A percentile compares a stretch with the other conserved stretches of the same genome.
Conservation (phyloP, 1,139 yeast species). For the Scheffersomyces cryptocercus region DNA sequence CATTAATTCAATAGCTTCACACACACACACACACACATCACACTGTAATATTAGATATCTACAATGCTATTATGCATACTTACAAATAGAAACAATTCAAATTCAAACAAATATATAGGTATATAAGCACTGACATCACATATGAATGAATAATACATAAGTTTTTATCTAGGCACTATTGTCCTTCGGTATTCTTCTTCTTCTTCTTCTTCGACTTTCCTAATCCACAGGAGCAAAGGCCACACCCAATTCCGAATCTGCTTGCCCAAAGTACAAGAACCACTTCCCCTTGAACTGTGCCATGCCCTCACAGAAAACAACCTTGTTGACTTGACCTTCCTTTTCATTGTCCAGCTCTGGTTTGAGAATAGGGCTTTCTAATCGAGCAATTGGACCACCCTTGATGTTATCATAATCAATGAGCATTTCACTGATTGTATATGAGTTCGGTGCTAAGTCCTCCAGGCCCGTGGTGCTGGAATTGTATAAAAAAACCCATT, state of each 20-base stretch:
- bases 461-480: slow-evolving; percentile 42
- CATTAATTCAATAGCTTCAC: no score
- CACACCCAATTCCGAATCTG: slow-evolving; percentile 46
- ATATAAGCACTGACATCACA: no score
- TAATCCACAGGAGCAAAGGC: slow-evolving; percentile 31
- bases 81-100: no score
- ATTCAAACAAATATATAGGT: no score
- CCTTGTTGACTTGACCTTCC: slow-evolving; percentile 44
- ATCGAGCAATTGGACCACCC: slow-evolving; percentile 39
- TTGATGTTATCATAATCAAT: slow-evolving; percentile 40
- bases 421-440: slow-evolving; percentile 43
- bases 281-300: slow-evolving; percentile 46
- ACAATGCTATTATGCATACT: no score
- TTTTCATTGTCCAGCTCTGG: slow-evolving; percentile 41
- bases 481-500: slow-evolving; percentile 43
- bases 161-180: no score
- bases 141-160: no score
- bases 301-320: slow-evolving; percentile 47
- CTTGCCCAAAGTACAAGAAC: slow-evolving; percentile 48
- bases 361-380: slow-evolving; percentile 37
- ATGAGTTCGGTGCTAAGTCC: slow-evolving; percentile 31
- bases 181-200: no score
- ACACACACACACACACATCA: no score
- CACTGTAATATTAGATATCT: no score
- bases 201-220: not conserved